Percentiles rank a stretch among this genome's conserved stretches.
Evolutionary conservation across 768 basidiomycete species (phyloP).

Genomic region (Naganishia vishniacii): DNA sequence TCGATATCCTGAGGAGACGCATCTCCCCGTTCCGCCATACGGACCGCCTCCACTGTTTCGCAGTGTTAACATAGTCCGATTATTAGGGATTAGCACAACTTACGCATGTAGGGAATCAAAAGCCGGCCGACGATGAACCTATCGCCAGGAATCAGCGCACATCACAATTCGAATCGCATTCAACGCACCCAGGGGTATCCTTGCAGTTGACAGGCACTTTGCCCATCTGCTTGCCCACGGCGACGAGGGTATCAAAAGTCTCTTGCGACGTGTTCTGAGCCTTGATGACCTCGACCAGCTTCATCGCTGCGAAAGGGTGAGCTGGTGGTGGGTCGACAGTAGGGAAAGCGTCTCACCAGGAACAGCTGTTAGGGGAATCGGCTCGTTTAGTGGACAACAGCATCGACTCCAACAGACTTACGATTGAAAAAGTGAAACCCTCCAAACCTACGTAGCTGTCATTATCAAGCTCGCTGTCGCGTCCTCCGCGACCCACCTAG

Average conservation of each 20-base stretch:
- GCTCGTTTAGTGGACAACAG: background rate
- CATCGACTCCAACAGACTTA: slow-evolving; percentile 24
- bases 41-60: slow-evolving; percentile 49
- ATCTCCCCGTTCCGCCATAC: slow-evolving; percentile 53
- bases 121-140: slow-evolving; percentile 52
- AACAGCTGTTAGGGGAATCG: too few relatives aligned
- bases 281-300: slow-evolving; percentile 51
- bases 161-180: background rate
- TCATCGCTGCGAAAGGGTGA: slow-evolving; percentile 44
- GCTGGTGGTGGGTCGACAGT: background rate
- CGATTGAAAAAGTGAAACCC: slow-evolving; percentile 53
- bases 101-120: slow-evolving; percentile 52
- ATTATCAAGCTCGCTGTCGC: background rate
- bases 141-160: background rate
- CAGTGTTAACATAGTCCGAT: background rate
- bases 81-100: slow-evolving; percentile 21
- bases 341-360: background rate
- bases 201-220: slow-evolving; percentile 51
- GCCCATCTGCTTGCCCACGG: slow-evolving; percentile 47
- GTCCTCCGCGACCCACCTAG: slow-evolving; percentile 33
- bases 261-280: slow-evolving; percentile 47
- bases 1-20: slow-evolving; percentile 51
- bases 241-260: slow-evolving; percentile 47
- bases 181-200: slow-evolving; percentile 50
- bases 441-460: slow-evolving; percentile 45